Evolutionary conservation across 2,329 filamentous ascomycete species (phyloP).

Genomic region (Coniochaeta sp.): DNA sequence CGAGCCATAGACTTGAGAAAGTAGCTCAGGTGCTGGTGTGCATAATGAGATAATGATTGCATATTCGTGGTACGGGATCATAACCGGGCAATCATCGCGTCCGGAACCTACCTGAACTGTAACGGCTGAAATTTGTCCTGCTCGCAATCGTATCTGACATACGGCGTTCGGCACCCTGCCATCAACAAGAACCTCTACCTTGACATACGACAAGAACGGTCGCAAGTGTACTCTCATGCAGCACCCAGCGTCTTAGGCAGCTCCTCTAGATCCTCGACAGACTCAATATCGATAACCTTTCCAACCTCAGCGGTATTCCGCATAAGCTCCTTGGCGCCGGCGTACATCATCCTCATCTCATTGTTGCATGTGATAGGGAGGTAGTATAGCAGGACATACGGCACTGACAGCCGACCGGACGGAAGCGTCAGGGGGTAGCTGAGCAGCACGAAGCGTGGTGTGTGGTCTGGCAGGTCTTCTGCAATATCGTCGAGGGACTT

Average conservation of each 20-base stretch:
- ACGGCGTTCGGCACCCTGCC: too few relatives aligned
- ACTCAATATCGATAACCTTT: conserved; percentile 76
- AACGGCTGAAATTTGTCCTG: too few relatives aligned
- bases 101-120: too few relatives aligned
- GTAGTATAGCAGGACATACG: conserved; percentile 93
- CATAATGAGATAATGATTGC: background rate
- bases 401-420: conserved; percentile 77
- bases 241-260: conserved; percentile 58
- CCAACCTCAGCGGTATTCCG: conserved; percentile 88
- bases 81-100: too few relatives aligned
- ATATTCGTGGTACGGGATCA: background rate
- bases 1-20: conserved; percentile 20
- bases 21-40: background rate
- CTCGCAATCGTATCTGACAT: too few relatives aligned
- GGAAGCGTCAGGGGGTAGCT: conserved; percentile 86
- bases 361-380: conserved; percentile 86
- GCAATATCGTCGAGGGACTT: conserved; percentile 70
- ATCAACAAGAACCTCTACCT: background rate
- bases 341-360: conserved; percentile 87
- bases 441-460: conserved; percentile 80
- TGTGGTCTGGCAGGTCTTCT: conserved; percentile 88
- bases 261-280: conserved; percentile 72
- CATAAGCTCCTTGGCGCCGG: conserved; percentile 92
- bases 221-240: conserved; percentile 13
- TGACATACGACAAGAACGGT: background rate